Evolutionary conservation across 2,329 filamentous ascomycete genomes (phyloP).

Genomic region (Grosmannia serpens): DNA sequence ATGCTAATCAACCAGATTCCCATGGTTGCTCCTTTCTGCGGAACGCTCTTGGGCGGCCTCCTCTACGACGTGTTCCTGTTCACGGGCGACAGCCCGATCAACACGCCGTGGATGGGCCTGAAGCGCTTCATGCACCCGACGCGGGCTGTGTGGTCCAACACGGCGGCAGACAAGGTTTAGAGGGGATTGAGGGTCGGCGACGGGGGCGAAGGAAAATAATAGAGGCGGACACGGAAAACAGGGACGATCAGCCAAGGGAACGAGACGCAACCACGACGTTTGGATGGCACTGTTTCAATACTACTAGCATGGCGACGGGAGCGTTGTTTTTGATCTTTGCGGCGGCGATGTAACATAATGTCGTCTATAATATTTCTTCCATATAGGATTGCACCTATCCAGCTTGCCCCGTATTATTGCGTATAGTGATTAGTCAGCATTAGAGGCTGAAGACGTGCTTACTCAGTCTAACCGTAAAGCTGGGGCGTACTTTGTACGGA

Average conservation of each 20-base stretch:
- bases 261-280: neutral
- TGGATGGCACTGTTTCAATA: neutral
- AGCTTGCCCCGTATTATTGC: too few relatives aligned
- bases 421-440: too few relatives aligned
- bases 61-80: slow-evolving; percentile 59
- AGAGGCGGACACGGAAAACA: neutral
- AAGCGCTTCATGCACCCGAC: neutral
- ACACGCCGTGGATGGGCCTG: slow-evolving; percentile 26
- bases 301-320: neutral
- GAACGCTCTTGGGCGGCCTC: slow-evolving; percentile 51
- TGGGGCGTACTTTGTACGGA: too few relatives aligned
- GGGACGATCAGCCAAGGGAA: neutral
- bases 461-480: too few relatives aligned
- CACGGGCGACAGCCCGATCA: slow-evolving; percentile 58
- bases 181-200: too few relatives aligned
- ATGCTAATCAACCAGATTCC: slow-evolving; percentile 39
- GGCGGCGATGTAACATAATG: too few relatives aligned
- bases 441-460: too few relatives aligned
- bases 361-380: too few relatives aligned
- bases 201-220: neutral
- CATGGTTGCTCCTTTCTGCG: slow-evolving; percentile 59
- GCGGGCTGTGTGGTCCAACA: neutral
- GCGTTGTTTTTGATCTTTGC: neutral
- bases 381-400: too few relatives aligned
- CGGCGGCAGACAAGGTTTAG: neutral